phyloP scores from a whole-genome alignment of 2,329 filamentous ascomycete genomes.

The Paraconiothyrium sp. region DNA sequence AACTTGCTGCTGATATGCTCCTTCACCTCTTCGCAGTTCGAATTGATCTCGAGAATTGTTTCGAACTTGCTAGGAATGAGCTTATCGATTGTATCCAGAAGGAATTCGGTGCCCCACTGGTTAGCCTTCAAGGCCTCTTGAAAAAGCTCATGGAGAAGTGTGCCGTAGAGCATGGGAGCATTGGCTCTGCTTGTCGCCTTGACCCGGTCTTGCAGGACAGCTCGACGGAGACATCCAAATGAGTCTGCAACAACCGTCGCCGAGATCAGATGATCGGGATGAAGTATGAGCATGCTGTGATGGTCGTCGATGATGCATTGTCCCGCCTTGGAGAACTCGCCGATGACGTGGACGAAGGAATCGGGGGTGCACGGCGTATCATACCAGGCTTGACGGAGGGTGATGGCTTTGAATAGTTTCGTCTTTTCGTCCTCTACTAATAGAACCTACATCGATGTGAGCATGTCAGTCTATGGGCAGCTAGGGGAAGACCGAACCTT shows the following conservation, averaged over 20 bases:
- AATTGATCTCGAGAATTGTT: constrained; percentile 86
- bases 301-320: constrained; percentile 85
- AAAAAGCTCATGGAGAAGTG: constrained; percentile 93
- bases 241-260: constrained; percentile 97
- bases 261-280: constrained; percentile 94
- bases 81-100: constrained; percentile 72
- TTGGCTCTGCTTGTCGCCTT: constrained; percentile 87
- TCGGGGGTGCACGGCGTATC: constrained; percentile 79
- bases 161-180: constrained; percentile 87
- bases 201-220: constrained; percentile 92
- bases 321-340: constrained; percentile 73
- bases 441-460: constrained; percentile 69
- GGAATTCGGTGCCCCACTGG: constrained; percentile 76
- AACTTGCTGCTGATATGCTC: constrained; percentile 87
- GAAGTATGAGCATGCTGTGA: constrained; percentile 85
- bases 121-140: constrained; percentile 88
- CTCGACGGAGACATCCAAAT: constrained; percentile 87
- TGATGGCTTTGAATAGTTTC: constrained; percentile 72
- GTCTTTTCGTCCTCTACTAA: constrained; percentile 82
- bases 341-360: constrained; percentile 87
- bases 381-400: constrained; percentile 85
- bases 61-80: constrained; percentile 83
- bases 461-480: constrained; percentile 12
- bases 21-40: constrained; percentile 75
- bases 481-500: constrained; percentile 65